Evolutionary conservation across 495 filamentous ascomycete species (phyloP).

Genomic region (Aspergillus conjunctus): DNA sequence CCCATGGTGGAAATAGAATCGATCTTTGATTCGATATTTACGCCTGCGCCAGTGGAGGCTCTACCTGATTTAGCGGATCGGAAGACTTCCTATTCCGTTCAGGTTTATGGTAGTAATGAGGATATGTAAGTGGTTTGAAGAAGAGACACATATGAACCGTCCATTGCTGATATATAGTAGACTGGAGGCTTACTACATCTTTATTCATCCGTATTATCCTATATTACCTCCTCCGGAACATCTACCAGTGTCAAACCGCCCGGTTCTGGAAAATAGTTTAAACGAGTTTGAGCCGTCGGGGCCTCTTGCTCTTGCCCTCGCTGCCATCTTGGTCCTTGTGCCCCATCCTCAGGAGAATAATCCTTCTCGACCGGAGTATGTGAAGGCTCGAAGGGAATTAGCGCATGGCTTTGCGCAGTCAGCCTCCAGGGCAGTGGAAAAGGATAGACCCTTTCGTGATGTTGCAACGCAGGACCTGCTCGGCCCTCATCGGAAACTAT

Average conservation of each 20-base stretch:
- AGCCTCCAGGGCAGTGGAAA: constrained; percentile 47
- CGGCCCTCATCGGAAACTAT: constrained; percentile 35
- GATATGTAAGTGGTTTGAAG: constrained; percentile 25
- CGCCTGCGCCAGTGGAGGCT: constrained; percentile 3
- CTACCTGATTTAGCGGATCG: neutral
- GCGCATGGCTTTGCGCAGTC: constrained; percentile 50
- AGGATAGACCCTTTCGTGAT: constrained; percentile 27
- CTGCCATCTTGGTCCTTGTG: constrained; percentile 50
- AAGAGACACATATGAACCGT: neutral
- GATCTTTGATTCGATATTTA: constrained; percentile 28
- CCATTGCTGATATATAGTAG: constrained; percentile 16
- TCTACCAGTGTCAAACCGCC: constrained; percentile 37
- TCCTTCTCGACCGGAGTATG: constrained; percentile 36
- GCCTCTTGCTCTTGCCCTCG: constrained; percentile 47
- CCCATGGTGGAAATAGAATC: constrained; percentile 25
- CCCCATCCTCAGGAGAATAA: constrained; percentile 44
- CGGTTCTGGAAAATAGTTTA: constrained; percentile 24
- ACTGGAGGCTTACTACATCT: constrained; percentile 53
- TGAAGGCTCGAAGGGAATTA: constrained; percentile 44
- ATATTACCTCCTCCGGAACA: constrained; percentile 47
- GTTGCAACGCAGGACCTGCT: constrained; percentile 8
- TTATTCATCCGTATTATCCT: constrained; percentile 53
- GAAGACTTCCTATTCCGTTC: constrained; percentile 6
- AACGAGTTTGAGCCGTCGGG: constrained; percentile 35
- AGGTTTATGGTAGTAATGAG: constrained; percentile 27